Conservation (phyloP, 345 rosid genomes). For the Citrus sinensis region DNA sequence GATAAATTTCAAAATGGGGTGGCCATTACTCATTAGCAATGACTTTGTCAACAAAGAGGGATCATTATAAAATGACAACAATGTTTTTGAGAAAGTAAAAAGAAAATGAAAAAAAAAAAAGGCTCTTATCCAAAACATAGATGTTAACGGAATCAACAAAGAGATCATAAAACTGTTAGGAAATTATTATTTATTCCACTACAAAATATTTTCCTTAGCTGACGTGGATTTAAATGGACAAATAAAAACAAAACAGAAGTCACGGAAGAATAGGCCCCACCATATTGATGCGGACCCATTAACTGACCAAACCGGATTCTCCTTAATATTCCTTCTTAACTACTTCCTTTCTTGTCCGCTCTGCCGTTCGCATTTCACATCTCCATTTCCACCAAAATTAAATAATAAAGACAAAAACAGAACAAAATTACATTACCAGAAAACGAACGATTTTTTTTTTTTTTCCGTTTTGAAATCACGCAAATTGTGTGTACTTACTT, state of each 20-base stretch:
- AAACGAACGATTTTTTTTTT: not conserved
- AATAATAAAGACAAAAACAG: not conserved
- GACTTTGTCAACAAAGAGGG: no score
- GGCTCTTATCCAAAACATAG: not conserved
- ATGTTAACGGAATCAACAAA: not conserved
- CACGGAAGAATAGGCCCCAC: not conserved
- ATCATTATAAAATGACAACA: no score
- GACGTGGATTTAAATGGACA: not conserved
- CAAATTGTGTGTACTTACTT: not conserved
- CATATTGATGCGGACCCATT: constrained; percentile 5
- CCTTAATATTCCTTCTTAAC: constrained; percentile 19
- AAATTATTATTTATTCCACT: not conserved
- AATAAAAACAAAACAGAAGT: not conserved
- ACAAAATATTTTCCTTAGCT: not conserved
- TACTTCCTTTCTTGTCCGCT: constrained; percentile 27
- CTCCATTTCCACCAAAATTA: not conserved
- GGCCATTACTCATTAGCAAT: no score
- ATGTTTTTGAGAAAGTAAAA: no score
- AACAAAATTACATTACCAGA: not conserved
- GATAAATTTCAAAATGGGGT: no score
- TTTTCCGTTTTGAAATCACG: not conserved
- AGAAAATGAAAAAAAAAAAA: not conserved
- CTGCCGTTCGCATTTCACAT: not conserved
- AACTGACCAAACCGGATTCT: not conserved
- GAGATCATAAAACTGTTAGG: not conserved